Percentiles rank a stretch among this genome's conserved stretches.
These are phyloP conservation scores for Tulasnella sp. DNA, from an alignment of 768 basidiomycete species.

Conservation along the genomic window DNA sequence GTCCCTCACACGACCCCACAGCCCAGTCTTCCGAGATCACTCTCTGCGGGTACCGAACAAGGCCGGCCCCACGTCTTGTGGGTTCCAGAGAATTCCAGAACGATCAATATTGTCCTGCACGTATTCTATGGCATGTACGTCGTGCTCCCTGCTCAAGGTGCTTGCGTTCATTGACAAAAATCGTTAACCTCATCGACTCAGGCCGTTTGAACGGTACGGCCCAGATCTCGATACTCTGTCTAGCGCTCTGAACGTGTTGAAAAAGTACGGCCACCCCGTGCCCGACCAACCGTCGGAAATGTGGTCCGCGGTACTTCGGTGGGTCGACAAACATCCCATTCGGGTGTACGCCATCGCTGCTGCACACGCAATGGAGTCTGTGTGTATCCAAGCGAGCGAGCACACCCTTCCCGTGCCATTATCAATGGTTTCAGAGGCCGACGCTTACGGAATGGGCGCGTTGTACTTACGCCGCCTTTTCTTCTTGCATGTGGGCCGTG, in stretches of 20 bases:
- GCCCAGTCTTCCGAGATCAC: background rate
- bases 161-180: conserved; percentile 46
- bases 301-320: conserved; percentile 48
- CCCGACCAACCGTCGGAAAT: background rate
- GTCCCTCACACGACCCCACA: background rate
- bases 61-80: background rate
- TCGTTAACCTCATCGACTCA: conserved; percentile 25
- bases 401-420: conserved; percentile 71
- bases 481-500: conserved; percentile 68
- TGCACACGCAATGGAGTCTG: conserved; percentile 59
- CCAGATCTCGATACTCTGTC: conserved; percentile 53
- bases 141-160: conserved; percentile 46
- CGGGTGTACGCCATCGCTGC: conserved; percentile 72
- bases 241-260: conserved; percentile 54
- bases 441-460: conserved; percentile 66
- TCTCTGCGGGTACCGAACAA: background rate
- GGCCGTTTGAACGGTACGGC: conserved; percentile 25
- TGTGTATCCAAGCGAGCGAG: conserved; percentile 71
- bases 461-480: conserved; percentile 76
- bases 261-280: conserved; percentile 52
- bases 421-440: conserved; percentile 63
- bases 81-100: conserved; percentile 11
- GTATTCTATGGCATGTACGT: conserved; percentile 16
- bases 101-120: conserved; percentile 23
- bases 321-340: conserved; percentile 65